Percentiles rank a stretch among this genome's conserved stretches.
Evolutionary conservation across 495 filamentous ascomycete genomes (phyloP).

Genomic region (Talaromyces trachyspermus): DNA sequence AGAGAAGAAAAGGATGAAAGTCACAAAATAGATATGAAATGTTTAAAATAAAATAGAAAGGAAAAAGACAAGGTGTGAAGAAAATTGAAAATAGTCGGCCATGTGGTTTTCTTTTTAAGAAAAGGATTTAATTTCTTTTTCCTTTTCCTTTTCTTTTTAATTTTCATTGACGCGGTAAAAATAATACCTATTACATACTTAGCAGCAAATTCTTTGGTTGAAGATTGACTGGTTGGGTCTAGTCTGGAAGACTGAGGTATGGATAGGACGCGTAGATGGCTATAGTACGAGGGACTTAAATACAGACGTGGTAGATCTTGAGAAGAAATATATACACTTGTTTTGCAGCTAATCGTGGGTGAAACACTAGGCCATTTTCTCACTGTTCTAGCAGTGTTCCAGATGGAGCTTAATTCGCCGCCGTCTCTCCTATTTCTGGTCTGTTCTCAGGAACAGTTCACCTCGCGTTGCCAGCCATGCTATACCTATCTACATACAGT

Average conservation of each 20-base stretch:
- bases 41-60: slow-evolving; percentile 18
- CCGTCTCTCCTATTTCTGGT: background rate
- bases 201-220: too few species aligned
- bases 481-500: too few species aligned
- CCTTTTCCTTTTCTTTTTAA: too few species aligned
- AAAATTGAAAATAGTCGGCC: slow-evolving; percentile 11
- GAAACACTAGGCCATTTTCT: slow-evolving; percentile 25
- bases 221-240: too few species aligned
- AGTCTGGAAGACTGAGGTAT: too few species aligned
- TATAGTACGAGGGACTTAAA: too few species aligned
- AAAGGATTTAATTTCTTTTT: slow-evolving; percentile 6
- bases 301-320: background rate
- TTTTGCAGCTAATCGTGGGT: slow-evolving; percentile 31
- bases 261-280: too few species aligned
- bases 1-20: slow-evolving; percentile 15
- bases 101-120: slow-evolving; percentile 6
- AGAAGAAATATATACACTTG: slow-evolving; percentile 9
- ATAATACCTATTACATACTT: background rate
- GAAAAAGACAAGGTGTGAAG: slow-evolving; percentile 24
- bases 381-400: slow-evolving; percentile 13
- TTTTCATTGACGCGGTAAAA: background rate
- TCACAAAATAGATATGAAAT: slow-evolving; percentile 7
- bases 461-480: too few species aligned
- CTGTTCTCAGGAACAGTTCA: background rate
- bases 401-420: slow-evolving; percentile 4